These are phyloP conservation scores for Rhynchospora breviuscula DNA, from an alignment of 176 grass and related monocot genomes.

Conservation along the genomic window DNA sequence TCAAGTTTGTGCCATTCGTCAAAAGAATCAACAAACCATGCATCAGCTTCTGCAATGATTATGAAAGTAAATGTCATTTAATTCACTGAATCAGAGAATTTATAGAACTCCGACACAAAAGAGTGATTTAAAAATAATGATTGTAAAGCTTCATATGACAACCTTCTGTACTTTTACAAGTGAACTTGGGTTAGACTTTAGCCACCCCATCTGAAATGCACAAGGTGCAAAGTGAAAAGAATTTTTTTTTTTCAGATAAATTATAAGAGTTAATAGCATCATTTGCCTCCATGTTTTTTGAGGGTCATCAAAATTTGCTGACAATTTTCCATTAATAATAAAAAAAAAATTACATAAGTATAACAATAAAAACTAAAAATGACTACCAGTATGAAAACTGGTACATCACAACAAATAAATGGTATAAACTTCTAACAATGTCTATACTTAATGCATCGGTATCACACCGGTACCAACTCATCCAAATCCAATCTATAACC, in stretches of 20 bases:
- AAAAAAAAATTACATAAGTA: too few relatives aligned
- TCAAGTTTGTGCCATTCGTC: conserved; percentile 40
- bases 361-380: too few relatives aligned
- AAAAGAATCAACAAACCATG: conserved; percentile 50
- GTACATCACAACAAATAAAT: too few relatives aligned
- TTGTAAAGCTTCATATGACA: background rate
- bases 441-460: too few relatives aligned
- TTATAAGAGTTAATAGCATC: background rate
- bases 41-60: conserved; percentile 32
- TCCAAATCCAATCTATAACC: too few relatives aligned
- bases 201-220: conserved; percentile 46
- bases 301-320: too few relatives aligned
- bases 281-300: too few relatives aligned
- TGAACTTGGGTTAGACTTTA: conserved; percentile 50
- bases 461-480: too few relatives aligned
- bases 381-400: too few relatives aligned
- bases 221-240: background rate
- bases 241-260: background rate
- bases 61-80: background rate
- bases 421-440: too few relatives aligned
- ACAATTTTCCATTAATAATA: too few relatives aligned
- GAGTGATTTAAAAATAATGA: background rate
- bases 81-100: background rate
- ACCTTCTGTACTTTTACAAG: conserved; percentile 58
- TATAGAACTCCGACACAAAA: background rate